Base-by-base conservation (phyloP, 2,329 filamentous ascomycete species). In the Rugonectria rugulosa region DNA sequence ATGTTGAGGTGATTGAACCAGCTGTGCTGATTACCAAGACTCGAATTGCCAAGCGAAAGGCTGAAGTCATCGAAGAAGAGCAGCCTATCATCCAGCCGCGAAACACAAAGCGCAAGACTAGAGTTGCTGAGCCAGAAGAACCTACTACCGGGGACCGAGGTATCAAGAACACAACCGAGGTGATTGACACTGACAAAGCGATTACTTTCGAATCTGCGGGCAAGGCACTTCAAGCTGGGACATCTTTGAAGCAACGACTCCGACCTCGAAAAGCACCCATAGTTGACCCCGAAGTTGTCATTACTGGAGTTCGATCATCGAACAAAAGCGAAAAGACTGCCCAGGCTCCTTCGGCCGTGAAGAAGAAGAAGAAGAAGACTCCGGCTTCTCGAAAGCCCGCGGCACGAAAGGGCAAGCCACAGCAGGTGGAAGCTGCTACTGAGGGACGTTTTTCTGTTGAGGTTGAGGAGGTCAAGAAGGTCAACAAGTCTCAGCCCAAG, bases 171-270 rank as follows among this genome's bases (percentile, higher is more conserved):
- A n/a, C n/a, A n/a, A n/a, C n/a, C n/a, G n/a, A n/a, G n/a, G n/a
- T n/a, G n/a, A n/a, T n/a, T n/a, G n/a, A n/a, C n/a, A n/a, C n/a
- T n/a, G n/a, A n/a, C n/a, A n/a, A n/a, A n/a, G n/a, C n/a, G n/a
- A n/a, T n/a, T n/a, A n/a, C n/a, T n/a, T n/a, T n/a, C n/a, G n/a
- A n/a, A n/a, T n/a, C n/a, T n/a, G n/a, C n/a, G n/a, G n/a, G n/a
- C n/a, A n/a, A n/a, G n/a, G n/a, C n/a, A n/a, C n/a, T n/a, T n/a
- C 21, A 56, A 29, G 52, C 57, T 8, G 60, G 56, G 7, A 55
- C 55, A 15, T 54, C 56, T 12, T 49, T 57, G 40, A 67, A 61
- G 32, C 56, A 63, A 56, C 60, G 59, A 38, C 58, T 67, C 5
- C 57, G 65, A 29, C 60, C 65, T 2, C 58, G 63, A 41, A 67